Evolutionary conservation across 768 basidiomycete species (phyloP), one percentile per base, ranked within the genome.

Genomic region (Tylopilus rubrobrunneus): DNA sequence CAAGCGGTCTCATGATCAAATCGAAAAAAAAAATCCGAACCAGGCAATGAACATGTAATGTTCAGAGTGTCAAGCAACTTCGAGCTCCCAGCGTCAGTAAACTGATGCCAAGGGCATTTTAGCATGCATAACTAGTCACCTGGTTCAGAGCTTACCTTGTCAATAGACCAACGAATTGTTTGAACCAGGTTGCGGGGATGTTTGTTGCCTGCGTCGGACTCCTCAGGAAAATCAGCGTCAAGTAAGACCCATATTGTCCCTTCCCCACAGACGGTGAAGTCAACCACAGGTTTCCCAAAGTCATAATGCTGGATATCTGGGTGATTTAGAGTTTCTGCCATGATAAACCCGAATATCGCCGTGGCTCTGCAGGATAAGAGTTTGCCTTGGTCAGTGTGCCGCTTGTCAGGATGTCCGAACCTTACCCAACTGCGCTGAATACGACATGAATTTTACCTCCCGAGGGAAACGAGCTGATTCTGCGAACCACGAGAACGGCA

Each of bases 341-440:
- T 71, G 53, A 58, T 65, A 69, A 72, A 74, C 46, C 69, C 74
- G 67, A 90, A 92, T 10, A 92, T 61, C 0, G 89, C 87, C 1
- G 85, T 83, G 4, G 82, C 80, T 19, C 90, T 92, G 33, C 5
- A 49, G 42, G 28, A 31, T 31, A 2, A 31, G 4, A 34, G 34
- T 5, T 14, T 50, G 7, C n/a, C 14, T 4, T 1, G 42, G 21
- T 61, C 43, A 56, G 50, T 3, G 11, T 50, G 43, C 45, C 14
- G 40, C 14, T 34, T 10, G 15, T 33, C 14, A 25, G 5, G 6
- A 45, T 8, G 14, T 14, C 42, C 19, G 31, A 25, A 11, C 71
- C 84, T 44, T 61, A 92, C 91, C 91, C 90, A 49, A 89, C 76
- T 6, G 77, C 87, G 54, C 75, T 85, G 65, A 92, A 92, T 6